Evolutionary conservation across 164 flowering plant species (phyloP), one percentile per base, ranked within the genome.

Genomic region (Vitis rotundifolia): DNA sequence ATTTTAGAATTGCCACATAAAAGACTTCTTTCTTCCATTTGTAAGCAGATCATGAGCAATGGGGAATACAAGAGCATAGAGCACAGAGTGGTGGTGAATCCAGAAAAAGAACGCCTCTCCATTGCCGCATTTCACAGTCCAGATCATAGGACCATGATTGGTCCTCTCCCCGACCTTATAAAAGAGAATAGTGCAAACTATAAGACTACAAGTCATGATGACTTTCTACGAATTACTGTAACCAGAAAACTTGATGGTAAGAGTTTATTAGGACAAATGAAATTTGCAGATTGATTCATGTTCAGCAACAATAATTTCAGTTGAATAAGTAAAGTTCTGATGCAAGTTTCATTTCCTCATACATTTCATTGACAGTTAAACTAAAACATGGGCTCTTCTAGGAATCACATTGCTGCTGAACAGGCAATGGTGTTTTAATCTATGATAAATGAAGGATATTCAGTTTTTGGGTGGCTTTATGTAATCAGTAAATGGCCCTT

Each of bases 1-100:
- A 37, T 5, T 3, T 37, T 37, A 37, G 44, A 6, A 37, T 5
- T 37, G 44, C 7, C 44, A 37, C 44, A 37, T 37, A 37, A 37
- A 37, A 6, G 44, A 37, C 44, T 37, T 37, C 61, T 26, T n/a
- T n/a, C 61, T 16, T 59, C 22, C 47, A 16, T 57, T 3, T 57
- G 28, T 14, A 19, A 14, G 72, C 83, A 86, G 91, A 82, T 84
- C 54, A 53, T 82, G 71, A 85, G 85, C 77, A 87, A 85, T 73
- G 85, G 86, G 8, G 60, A 58, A 44, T 84, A 82, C 73, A 79
- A 71, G 44, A 85, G 88, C 78, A 77, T 84, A 22, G 85, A 85
- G 72, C 89, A 85, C 72, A 81, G 87, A 69, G 86, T 81, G 1
- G 79, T 88, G 0, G 71, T 84, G n/a, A 73, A 81, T 63, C 68